These are phyloP conservation scores for Penicillium tannophilum DNA, from an alignment of 495 filamentous ascomycete genomes.

Conservation along the genomic window DNA sequence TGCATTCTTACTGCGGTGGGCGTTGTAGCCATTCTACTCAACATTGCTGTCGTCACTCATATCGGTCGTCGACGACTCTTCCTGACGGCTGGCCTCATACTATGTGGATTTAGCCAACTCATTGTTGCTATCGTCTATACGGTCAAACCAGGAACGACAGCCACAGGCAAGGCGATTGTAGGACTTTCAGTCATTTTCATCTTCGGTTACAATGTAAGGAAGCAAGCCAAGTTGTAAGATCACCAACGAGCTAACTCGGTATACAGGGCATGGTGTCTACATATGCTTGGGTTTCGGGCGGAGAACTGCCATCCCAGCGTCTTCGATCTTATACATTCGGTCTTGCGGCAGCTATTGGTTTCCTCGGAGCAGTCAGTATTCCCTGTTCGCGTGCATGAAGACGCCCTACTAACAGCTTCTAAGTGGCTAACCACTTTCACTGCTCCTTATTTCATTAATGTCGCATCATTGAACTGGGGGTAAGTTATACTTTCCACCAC, in stretches of 20 bases:
- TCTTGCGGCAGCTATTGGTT: conserved; percentile 50
- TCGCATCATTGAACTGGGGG: conserved; percentile 55
- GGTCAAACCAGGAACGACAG: conserved; percentile 37
- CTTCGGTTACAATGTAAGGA: conserved; percentile 52
- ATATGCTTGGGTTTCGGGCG: conserved; percentile 63
- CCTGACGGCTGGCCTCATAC: conserved; percentile 49
- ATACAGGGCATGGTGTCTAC: conserved; percentile 28
- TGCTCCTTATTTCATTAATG: conserved; percentile 66
- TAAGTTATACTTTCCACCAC: background rate
- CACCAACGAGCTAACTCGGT: background rate
- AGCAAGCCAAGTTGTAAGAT: background rate
- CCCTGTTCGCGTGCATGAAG: background rate
- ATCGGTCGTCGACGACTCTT: conserved; percentile 57
- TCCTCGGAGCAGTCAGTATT: conserved; percentile 33
- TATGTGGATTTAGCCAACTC: conserved; percentile 57
- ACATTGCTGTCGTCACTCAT: conserved; percentile 53
- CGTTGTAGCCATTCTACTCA: conserved; percentile 58
- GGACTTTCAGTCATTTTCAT: conserved; percentile 59
- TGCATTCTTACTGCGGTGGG: conserved; percentile 59
- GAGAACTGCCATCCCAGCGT: conserved; percentile 54
- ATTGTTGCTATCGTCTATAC: conserved; percentile 58
- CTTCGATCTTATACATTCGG: conserved; percentile 56
- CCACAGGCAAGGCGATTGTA: conserved; percentile 52
- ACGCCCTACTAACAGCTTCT: background rate
- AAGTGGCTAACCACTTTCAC: conserved; percentile 63